Base-by-base conservation (phyloP, 2,329 filamentous ascomycete genomes). In the Cordyceps sp. region DNA sequence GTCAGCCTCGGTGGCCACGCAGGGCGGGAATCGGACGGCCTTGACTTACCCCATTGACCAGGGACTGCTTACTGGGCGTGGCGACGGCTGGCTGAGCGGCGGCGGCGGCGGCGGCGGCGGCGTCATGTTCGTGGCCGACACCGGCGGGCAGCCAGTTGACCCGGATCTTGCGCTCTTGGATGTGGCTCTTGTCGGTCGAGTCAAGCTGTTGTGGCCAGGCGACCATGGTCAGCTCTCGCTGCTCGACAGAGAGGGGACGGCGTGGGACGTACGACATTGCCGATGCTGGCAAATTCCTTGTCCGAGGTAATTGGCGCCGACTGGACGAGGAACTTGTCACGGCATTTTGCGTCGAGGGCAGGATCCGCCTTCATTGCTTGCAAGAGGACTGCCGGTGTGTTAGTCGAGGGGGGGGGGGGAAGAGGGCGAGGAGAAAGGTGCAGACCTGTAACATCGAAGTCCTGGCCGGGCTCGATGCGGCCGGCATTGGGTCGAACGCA, bases 361-460 rank as follows among this genome's bases (percentile, higher is more conserved):
- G 88, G 88, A 48, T 96, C 86, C 50, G 84, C 74, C 66, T 93
- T 94, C 90, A 98, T 94, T 17, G 88, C 85, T 62, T 98, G 90
- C 26, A 98, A 74, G 24, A 96, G 76, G 36, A 98, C 90, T 92
- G 39, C 29, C 27, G n/a, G 26, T 12, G 24, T 37, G 42, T 47
- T 33, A 46, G 42, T 37, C 34, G 32, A 26, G 17, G 18, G 15
- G 9, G 10, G 8, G 24, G 17, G 18, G 15, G 9, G 10, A 9
- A 20, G 23, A 18, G 4, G 9, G 14, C 9, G 5, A n/a, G 13
- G 6, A 5, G 12, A 16, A 20, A 14, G 10, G 7, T 17, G 38
- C 69, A 45, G 66, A 93, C 86, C 86, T 55, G 86, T 78, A 41
- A 98, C 88, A 57, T 94, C 85, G 43, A 98, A 86, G 55, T 81